Conservation (phyloP, 352 stramenopile species). For the Phytophthora sp. region DNA sequence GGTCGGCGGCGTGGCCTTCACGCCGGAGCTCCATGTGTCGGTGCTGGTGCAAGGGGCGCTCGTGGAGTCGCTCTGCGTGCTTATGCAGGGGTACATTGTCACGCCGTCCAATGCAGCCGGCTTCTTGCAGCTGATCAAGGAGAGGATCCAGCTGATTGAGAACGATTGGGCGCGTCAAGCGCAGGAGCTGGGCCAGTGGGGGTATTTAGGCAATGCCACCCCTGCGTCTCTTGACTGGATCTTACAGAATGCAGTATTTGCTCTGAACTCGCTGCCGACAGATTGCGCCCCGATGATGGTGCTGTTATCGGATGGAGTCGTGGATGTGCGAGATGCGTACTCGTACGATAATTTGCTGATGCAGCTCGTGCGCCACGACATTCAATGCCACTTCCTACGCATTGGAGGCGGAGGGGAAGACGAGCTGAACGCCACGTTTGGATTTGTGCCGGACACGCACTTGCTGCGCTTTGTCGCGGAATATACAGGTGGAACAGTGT, state of each 20-base stretch:
- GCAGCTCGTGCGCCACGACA: conserved; percentile 89
- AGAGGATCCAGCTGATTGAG: conserved; percentile 82
- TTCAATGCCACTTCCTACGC: conserved; percentile 85
- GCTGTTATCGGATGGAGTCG: conserved; percentile 85
- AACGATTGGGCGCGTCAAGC: conserved; percentile 74
- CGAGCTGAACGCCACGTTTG: conserved; percentile 76
- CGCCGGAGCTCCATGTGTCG: conserved; percentile 77
- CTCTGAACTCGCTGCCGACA: conserved; percentile 82
- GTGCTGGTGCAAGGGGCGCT: conserved; percentile 82
- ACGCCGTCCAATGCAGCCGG: conserved; percentile 53
- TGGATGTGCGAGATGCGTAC: conserved; percentile 80
- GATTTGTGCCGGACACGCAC: conserved; percentile 84
- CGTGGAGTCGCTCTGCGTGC: conserved; percentile 80
- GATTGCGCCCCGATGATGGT: conserved; percentile 81
- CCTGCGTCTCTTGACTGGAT: conserved; percentile 74
- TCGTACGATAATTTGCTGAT: conserved; percentile 89
- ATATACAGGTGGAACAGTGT: conserved; percentile 67
- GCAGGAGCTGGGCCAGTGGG: conserved; percentile 30
- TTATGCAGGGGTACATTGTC: conserved; percentile 85
- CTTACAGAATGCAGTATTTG: conserved; percentile 88
- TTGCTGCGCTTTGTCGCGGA: conserved; percentile 80
- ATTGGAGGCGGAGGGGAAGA: conserved; percentile 61
- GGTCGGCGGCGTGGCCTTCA: conserved; percentile 53
- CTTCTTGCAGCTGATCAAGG: conserved; percentile 73
- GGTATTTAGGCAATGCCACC: conserved; percentile 34